Percentiles rank a stretch among this genome's conserved stretches.
Evolutionary conservation across 2,329 filamentous ascomycete genomes (phyloP).

Genomic region (Stemphylium lycopersici): DNA sequence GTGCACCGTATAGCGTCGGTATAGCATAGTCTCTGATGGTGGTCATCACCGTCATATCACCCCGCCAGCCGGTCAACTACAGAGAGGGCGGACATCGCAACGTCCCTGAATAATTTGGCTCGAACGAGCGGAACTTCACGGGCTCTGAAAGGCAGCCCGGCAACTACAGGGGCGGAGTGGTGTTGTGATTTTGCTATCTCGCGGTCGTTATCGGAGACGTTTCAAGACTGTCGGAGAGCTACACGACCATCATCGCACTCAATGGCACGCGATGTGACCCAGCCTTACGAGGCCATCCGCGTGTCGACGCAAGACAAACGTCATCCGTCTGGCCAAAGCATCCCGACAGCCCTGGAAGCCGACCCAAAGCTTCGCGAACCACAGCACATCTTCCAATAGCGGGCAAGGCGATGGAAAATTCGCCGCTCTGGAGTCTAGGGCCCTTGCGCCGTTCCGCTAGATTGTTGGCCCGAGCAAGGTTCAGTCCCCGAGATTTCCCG

Average conservation of each 20-base stretch:
- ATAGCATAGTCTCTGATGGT: too few species aligned
- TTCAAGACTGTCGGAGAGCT: background rate
- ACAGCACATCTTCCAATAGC: slow-evolving; percentile 20
- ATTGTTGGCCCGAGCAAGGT: slow-evolving; percentile 23
- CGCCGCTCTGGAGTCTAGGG: slow-evolving; percentile 22
- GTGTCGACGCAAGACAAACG: slow-evolving; percentile 2
- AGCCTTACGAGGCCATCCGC: background rate
- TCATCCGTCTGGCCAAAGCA: slow-evolving; percentile 4
- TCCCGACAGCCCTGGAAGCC: slow-evolving; percentile 16
- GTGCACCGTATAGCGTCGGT: too few species aligned
- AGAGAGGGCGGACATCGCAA: too few species aligned
- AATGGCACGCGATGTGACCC: background rate
- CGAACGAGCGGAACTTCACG: too few species aligned
- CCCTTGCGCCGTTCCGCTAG: slow-evolving; percentile 18
- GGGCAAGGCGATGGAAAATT: slow-evolving; percentile 24
- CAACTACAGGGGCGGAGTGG: background rate
- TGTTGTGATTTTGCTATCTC: background rate
- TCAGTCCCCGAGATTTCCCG: slow-evolving; percentile 26
- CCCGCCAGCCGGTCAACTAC: too few species aligned
- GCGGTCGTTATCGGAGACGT: background rate
- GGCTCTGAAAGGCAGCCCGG: too few species aligned
- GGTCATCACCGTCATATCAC: too few species aligned
- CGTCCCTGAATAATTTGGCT: too few species aligned
- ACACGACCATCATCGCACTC: background rate
- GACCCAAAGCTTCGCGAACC: slow-evolving; percentile 15